Evolutionary conservation across 2,329 filamentous ascomycete species (phyloP).

Genomic region (Hypomyces perniciosus): DNA sequence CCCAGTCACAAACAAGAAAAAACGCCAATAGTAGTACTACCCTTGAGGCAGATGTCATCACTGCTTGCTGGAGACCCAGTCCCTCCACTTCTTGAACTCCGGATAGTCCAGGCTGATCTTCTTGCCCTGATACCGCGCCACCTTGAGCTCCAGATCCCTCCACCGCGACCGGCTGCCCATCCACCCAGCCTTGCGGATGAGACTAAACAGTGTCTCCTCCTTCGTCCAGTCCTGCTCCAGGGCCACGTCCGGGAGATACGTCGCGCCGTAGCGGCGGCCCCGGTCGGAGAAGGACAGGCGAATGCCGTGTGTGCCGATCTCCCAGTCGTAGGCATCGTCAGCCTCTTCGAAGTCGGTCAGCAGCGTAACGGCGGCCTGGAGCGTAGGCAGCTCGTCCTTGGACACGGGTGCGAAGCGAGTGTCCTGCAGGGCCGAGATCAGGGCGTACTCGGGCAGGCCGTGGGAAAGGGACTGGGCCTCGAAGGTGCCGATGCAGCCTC

Average conservation of each 20-base stretch:
- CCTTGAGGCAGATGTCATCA: conserved; percentile 4
- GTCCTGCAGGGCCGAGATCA: conserved; percentile 68
- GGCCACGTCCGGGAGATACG: conserved; percentile 89
- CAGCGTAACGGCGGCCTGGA: conserved; percentile 69
- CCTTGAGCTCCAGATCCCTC: conserved; percentile 70
- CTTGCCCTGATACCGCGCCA: conserved; percentile 81
- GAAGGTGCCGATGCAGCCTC: conserved; percentile 96
- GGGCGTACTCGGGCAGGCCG: conserved; percentile 72
- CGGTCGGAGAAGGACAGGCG: conserved; percentile 77
- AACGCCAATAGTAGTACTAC: neutral
- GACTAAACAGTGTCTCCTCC: conserved; percentile 80
- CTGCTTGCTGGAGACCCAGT: conserved; percentile 52
- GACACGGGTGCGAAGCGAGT: conserved; percentile 54
- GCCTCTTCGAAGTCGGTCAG: conserved; percentile 80
- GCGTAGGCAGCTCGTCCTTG: conserved; percentile 46
- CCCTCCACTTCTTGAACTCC: conserved; percentile 75
- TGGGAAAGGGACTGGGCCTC: conserved; percentile 65
- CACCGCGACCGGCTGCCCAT: conserved; percentile 71
- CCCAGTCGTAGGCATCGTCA: conserved; percentile 73
- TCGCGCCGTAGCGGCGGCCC: conserved; percentile 70
- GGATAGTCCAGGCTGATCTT: conserved; percentile 64
- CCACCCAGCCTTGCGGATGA: conserved; percentile 96
- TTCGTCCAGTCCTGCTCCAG: conserved; percentile 91
- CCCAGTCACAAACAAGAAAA: neutral
- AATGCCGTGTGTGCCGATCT: conserved; percentile 77